Percentiles rank a stretch among this genome's conserved stretches.
Conservation (phyloP, 2,329 filamentous ascomycete species). For the Pseudocercospora vitis region DNA sequence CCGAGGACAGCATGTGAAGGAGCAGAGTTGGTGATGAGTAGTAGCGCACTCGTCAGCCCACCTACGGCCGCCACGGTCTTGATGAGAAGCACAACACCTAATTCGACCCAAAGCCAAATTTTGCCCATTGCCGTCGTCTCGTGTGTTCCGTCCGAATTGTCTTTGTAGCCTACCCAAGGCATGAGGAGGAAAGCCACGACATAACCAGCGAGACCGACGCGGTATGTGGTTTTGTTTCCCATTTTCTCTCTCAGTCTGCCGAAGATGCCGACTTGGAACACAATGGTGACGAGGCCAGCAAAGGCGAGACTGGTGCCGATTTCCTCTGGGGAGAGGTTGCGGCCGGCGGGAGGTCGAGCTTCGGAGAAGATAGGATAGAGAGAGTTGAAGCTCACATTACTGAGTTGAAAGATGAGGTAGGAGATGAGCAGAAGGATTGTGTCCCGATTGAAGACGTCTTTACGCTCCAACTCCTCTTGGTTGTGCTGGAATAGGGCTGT, state of each 20-base stretch:
- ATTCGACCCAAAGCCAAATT: conserved; percentile 72
- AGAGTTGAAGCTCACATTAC: conserved; percentile 93
- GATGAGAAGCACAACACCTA: conserved; percentile 76
- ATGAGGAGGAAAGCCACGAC: conserved; percentile 80
- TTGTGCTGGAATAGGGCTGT: conserved; percentile 43
- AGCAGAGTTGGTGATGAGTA: conserved; percentile 90
- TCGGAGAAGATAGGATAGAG: conserved; percentile 92
- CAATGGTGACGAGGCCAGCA: conserved; percentile 78
- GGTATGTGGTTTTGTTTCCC: conserved; percentile 84
- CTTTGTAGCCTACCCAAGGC: conserved; percentile 82
- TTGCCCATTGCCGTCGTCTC: conserved; percentile 59
- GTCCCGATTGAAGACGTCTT: conserved; percentile 71
- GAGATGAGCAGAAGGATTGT: conserved; percentile 79
- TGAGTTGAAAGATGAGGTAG: conserved; percentile 89
- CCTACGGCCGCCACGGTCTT: conserved; percentile 91
- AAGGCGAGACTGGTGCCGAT: conserved; percentile 85
- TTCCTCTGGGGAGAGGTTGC: conserved; percentile 70
- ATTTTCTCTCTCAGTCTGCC: conserved; percentile 73
- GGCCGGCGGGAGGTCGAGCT: conserved; percentile 71
- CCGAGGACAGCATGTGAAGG: conserved; percentile 83
- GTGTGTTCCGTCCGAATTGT: conserved; percentile 47
- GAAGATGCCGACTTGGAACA: conserved; percentile 87
- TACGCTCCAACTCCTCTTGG: conserved; percentile 52
- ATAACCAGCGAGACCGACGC: conserved; percentile 74
- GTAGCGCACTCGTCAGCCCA: conserved; percentile 82